These are phyloP conservation scores for Penicillium concentricum DNA, from an alignment of 2,329 filamentous ascomycete species.

Conservation along the genomic window DNA sequence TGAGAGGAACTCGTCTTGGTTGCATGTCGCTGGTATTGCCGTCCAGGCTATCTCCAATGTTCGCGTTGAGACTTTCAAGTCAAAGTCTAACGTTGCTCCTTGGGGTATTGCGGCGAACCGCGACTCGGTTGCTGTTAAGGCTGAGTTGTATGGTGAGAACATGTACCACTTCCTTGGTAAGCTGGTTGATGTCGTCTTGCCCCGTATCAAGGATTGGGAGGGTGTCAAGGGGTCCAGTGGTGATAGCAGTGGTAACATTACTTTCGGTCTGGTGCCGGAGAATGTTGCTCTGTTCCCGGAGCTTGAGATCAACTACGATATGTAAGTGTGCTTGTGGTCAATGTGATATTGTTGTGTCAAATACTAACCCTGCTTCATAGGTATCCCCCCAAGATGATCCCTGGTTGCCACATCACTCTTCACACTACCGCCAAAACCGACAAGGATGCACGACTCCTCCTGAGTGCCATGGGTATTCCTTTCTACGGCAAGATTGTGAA, in stretches of 20 bases:
- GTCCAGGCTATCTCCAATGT: conserved; percentile 82
- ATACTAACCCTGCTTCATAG: conserved; percentile 34
- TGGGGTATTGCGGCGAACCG: conserved; percentile 74
- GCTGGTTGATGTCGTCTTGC: conserved; percentile 83
- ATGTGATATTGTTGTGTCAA: not conserved
- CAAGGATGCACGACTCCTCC: conserved; percentile 75
- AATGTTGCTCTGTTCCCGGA: conserved; percentile 86
- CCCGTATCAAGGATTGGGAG: conserved; percentile 93
- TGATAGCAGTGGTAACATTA: conserved; percentile 83
- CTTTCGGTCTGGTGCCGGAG: conserved; percentile 73
- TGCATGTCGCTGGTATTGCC: conserved; percentile 81
- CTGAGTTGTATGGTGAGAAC: conserved; percentile 71
- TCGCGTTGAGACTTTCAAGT: conserved; percentile 67
- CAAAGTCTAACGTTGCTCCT: conserved; percentile 67
- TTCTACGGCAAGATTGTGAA: conserved; percentile 74
- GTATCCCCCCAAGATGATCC: conserved; percentile 72
- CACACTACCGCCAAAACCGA: conserved; percentile 84
- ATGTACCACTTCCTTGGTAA: conserved; percentile 92
- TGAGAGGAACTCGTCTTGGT: conserved; percentile 64
- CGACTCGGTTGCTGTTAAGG: conserved; percentile 69
- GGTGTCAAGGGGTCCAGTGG: conserved; percentile 76
- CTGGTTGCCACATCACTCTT: conserved; percentile 78
- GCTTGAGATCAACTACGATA: conserved; percentile 89
- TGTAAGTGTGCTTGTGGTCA: conserved; percentile 56
- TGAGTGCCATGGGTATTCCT: conserved; percentile 71